phyloP scores from a whole-genome alignment of 2,329 filamentous ascomycete species.

The Colletotrichum simmondsii region DNA sequence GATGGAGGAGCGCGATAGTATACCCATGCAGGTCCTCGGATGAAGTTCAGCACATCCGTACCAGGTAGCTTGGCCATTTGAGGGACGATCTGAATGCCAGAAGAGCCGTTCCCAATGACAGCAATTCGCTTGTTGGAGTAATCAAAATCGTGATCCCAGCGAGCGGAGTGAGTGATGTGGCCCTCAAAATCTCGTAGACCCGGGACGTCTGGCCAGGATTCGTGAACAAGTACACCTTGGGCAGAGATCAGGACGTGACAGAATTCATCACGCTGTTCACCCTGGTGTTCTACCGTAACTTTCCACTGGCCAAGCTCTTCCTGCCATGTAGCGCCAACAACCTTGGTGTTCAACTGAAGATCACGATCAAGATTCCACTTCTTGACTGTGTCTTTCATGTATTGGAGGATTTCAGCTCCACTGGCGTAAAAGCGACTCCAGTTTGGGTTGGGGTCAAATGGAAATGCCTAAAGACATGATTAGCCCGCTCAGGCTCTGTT shows the following conservation, averaged over 20 bases:
- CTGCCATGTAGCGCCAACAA: constrained; percentile 43
- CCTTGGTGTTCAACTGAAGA: constrained; percentile 45
- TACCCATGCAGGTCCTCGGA: constrained; percentile 48
- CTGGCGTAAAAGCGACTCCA: constrained; percentile 59
- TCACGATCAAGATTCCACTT: constrained; percentile 52
- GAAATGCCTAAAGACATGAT: not conserved
- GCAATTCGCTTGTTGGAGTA: constrained; percentile 39
- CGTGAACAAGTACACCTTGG: constrained; percentile 38
- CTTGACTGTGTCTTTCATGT: constrained; percentile 60
- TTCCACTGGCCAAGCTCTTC: constrained; percentile 39
- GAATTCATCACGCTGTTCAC: constrained; percentile 32
- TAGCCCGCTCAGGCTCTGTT: not conserved
- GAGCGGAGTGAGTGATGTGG: constrained; percentile 46
- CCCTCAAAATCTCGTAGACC: constrained; percentile 53
- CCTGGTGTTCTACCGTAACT: constrained; percentile 32
- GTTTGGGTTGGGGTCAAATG: not conserved
- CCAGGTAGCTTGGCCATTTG: not conserved
- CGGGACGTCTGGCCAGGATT: constrained; percentile 56
- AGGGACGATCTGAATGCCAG: not conserved
- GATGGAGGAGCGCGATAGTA: constrained; percentile 47
- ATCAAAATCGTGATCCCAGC: constrained; percentile 44
- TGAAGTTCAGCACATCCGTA: constrained; percentile 39
- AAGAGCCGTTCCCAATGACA: not conserved
- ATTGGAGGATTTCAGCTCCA: constrained; percentile 65
- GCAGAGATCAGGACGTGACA: constrained; percentile 37